A percentile compares a stretch with the other conserved stretches of the same genome.
These are phyloP conservation scores for Fusarium mexicanum DNA, from an alignment of 2,329 filamentous ascomycete species.

Conservation along the genomic window DNA sequence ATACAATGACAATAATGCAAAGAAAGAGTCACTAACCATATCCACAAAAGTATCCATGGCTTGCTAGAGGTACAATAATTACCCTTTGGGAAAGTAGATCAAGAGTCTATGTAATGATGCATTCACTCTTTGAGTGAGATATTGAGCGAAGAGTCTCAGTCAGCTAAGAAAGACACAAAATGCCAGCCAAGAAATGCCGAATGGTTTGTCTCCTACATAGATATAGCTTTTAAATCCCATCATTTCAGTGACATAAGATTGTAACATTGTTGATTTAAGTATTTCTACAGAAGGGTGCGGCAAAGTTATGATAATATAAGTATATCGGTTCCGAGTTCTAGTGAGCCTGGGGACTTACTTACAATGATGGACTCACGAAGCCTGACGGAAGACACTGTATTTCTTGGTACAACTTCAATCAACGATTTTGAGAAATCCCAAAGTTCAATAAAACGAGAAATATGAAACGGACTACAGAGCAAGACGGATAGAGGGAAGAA, in stretches of 20 bases:
- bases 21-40: no score
- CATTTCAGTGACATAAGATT: not conserved
- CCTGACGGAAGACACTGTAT: no score
- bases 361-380: not conserved
- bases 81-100: accelerated
- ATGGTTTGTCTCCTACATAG: not conserved
- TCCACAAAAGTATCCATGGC: not conserved
- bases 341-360: not conserved
- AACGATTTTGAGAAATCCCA: accelerated
- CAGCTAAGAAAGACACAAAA: not conserved
- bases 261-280: accelerated
- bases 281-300: no score
- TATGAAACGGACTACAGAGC: not conserved
- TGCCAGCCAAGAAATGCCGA: not conserved
- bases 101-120: no score
- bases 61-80: not conserved
- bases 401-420: not conserved
- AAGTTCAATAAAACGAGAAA: not conserved
- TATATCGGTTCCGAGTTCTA: not conserved
- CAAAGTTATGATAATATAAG: not conserved
- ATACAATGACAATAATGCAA: not conserved
- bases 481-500: not conserved
- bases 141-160: not conserved
- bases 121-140: no score
- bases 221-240: not conserved